Evolutionary conservation across 257 asterid species (phyloP), one percentile per base, ranked within the genome.

Genomic region (Solanum ossicruentum): DNA sequence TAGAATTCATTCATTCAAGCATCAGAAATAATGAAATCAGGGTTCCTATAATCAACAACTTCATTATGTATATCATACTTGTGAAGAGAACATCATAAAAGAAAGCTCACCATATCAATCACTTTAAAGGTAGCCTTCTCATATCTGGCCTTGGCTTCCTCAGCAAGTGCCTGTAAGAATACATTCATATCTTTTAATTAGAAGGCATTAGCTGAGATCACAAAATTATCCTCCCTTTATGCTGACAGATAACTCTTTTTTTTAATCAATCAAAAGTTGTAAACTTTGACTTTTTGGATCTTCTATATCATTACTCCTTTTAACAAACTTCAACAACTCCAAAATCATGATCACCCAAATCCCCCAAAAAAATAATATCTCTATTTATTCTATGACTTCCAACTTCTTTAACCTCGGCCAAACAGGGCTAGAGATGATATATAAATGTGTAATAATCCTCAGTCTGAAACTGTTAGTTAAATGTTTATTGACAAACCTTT

Each of bases 81-180:
- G 5, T 20, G 60, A 80, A 21, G 82, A 78, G 2, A 18, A 23
- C 8, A 20, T 56, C 52, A 85, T 11, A 67, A 36, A 16, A 63
- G 58, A 75, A n/a, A 72, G 82, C 93, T 89, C 86, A 96, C 99
- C 92, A 94, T 78, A 88, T 96, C 99, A 89, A 91, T 71, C 8
- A 93, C 96, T 89, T 90, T 96, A 84, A 96, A 91, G 72, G 85
- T 89, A 52, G 93, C 95, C 91, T 93, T 94, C 67, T 93, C 98
- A 83, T 96, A 96, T 89, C 99, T 90, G 84, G 93, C 98, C 90
- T 93, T 96, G 72, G 94, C 97, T 91, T 96, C 99, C 90, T 96
- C 99, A 32, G 93, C 98, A 52, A 96, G 94, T 60, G 99, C 98
- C 99, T 95, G 81, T 36, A 85, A 84, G 85, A 84, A 51, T 45